These are phyloP conservation scores for Musa itinerans DNA, from an alignment of 176 grass and related monocot species.

Conservation along the genomic window DNA sequence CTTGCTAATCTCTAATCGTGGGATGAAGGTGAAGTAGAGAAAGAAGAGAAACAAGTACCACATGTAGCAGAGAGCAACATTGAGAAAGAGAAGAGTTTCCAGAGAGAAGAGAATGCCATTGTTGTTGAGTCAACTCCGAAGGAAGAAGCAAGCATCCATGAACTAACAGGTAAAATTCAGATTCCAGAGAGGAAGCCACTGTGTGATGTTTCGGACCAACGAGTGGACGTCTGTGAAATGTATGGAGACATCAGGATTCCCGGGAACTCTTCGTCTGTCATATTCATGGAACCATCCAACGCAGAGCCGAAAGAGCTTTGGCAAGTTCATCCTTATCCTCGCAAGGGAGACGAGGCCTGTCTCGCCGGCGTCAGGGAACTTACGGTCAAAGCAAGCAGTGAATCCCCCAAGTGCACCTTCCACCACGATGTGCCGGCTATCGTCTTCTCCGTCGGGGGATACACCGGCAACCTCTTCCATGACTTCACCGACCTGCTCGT, in stretches of 20 bases:
- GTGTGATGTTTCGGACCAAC: slow-evolving; percentile 60
- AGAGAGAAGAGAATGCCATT: too few species aligned
- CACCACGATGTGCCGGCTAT: slow-evolving; percentile 35
- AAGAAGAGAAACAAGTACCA: too few species aligned
- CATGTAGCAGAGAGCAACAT: too few species aligned
- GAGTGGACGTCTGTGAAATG: slow-evolving; percentile 52
- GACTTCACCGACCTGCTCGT: slow-evolving; percentile 91
- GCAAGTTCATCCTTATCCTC: slow-evolving; percentile 58
- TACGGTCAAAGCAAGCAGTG: slow-evolving; percentile 32
- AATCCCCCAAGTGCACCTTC: slow-evolving; percentile 26
- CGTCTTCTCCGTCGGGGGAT: slow-evolving; percentile 67
- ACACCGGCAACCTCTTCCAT: slow-evolving; percentile 95
- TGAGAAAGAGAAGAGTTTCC: too few species aligned
- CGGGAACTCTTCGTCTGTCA: slow-evolving; percentile 37
- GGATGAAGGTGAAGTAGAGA: too few species aligned
- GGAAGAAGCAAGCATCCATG: too few species aligned
- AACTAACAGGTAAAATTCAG: background rate
- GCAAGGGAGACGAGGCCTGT: slow-evolving; percentile 64
- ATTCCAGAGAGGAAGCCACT: slow-evolving; percentile 22
- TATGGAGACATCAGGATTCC: slow-evolving; percentile 60
- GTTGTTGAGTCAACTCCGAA: too few species aligned
- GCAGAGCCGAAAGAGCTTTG: slow-evolving; percentile 19
- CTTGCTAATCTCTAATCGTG: too few species aligned
- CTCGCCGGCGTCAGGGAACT: slow-evolving; percentile 32
- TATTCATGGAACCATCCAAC: slow-evolving; percentile 23